Evolutionary conservation across 345 rosid species (phyloP).

Genomic region (Bruguiera sexangula): DNA sequence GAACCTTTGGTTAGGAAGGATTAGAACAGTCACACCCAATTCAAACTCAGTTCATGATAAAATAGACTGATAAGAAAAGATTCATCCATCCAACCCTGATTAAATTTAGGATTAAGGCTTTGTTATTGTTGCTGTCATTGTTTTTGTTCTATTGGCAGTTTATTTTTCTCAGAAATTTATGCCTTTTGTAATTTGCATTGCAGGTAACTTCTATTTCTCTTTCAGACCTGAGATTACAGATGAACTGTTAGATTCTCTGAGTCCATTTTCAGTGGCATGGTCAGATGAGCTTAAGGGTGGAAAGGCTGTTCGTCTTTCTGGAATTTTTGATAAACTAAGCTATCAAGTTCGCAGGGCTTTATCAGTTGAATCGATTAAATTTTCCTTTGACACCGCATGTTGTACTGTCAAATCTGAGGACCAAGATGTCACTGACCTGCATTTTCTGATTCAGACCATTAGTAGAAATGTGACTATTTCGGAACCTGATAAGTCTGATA

Average conservation of each 20-base stretch:
- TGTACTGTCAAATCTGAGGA: slow-evolving; percentile 60
- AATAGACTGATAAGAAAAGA: no score
- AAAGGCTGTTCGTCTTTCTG: slow-evolving; percentile 80
- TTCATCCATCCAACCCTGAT: no score
- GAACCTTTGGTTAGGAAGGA: no score
- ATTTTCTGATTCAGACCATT: slow-evolving; percentile 74
- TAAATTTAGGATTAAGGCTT: no score
- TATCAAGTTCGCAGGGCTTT: slow-evolving; percentile 74
- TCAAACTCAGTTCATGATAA: no score
- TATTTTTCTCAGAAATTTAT: slow-evolving; percentile 3
- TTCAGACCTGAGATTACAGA: slow-evolving; percentile 74
- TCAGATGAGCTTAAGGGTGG: slow-evolving; percentile 87
- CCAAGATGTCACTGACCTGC: slow-evolving; percentile 44
- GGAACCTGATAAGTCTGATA: slow-evolving; percentile 52
- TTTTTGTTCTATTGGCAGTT: not conserved
- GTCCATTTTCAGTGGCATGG: slow-evolving; percentile 63
- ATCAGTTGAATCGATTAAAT: slow-evolving; percentile 48
- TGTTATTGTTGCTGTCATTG: not conserved
- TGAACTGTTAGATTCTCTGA: slow-evolving; percentile 33
- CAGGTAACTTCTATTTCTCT: slow-evolving; percentile 91
- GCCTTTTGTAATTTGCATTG: slow-evolving; percentile 24
- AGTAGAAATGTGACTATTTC: slow-evolving; percentile 68
- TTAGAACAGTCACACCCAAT: no score
- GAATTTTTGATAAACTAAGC: slow-evolving; percentile 75
- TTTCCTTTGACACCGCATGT: slow-evolving; percentile 62